Percentiles rank a stretch among this genome's conserved stretches.
Evolutionary conservation across 139 green algal genomes (phyloP).

Genomic region (Closterium sp.): DNA sequence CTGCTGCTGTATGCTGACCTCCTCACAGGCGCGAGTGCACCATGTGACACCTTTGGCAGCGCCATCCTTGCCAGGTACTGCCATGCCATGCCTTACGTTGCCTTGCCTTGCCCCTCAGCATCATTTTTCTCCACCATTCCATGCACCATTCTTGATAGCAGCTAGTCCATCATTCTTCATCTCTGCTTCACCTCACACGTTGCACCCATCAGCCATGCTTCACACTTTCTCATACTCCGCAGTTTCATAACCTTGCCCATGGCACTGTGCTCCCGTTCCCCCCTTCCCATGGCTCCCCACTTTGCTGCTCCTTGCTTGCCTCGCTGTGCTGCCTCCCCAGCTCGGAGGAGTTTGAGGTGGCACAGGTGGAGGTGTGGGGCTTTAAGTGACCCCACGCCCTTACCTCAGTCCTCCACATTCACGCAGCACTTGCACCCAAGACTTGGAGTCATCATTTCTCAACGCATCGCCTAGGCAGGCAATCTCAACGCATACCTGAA

Average conservation of each 20-base stretch:
- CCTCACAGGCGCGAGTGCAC: conserved; percentile 18
- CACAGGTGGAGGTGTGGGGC: conserved; percentile 43
- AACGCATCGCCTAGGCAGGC: too few relatives aligned
- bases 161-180: too few relatives aligned
- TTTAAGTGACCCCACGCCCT: conserved; percentile 14
- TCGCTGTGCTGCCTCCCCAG: neutral
- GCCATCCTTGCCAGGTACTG: conserved; percentile 18
- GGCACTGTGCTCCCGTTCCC: neutral
- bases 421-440: too few relatives aligned
- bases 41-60: conserved; percentile 42
- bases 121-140: too few relatives aligned
- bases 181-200: too few relatives aligned
- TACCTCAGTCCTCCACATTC: too few relatives aligned
- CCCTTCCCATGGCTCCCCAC: neutral
- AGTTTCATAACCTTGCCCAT: too few relatives aligned
- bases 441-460: neutral
- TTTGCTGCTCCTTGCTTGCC: neutral
- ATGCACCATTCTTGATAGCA: neutral
- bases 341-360: conserved; percentile 39
- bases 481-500: too few relatives aligned
- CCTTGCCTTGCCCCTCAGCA: neutral
- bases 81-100: neutral
- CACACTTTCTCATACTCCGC: too few relatives aligned
- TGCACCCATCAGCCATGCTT: too few relatives aligned
- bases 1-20: conserved; percentile 37